These are phyloP conservation scores for Globisporangium paddicum DNA, from an alignment of 352 stramenopile species.

Conservation along the genomic window DNA sequence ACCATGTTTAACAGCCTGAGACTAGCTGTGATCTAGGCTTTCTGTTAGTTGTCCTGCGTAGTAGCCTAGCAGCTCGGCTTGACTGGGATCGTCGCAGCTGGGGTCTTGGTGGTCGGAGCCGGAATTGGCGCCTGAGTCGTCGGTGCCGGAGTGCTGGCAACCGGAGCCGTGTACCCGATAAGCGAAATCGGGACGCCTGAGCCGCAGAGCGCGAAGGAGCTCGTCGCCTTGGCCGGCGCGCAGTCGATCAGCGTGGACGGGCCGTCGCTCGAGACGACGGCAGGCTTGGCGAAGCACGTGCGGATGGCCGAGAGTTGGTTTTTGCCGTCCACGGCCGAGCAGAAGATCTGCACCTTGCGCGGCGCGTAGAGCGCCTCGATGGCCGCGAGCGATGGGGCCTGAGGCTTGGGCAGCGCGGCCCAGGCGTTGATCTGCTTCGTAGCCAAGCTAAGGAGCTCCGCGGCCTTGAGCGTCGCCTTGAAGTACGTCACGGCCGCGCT, in stretches of 20 bases:
- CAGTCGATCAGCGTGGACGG: slow-evolving; percentile 18
- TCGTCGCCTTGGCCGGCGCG: slow-evolving; percentile 6
- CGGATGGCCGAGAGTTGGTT: slow-evolving; percentile 26
- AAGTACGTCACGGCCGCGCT: slow-evolving; percentile 58
- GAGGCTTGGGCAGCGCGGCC: slow-evolving; percentile 20
- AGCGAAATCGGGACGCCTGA: slow-evolving; percentile 18
- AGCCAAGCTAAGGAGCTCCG: slow-evolving; percentile 25
- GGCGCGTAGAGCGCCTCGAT: slow-evolving; percentile 25
- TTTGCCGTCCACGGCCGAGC: slow-evolving; percentile 18
- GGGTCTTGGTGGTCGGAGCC: not conserved
- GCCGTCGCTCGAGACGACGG: slow-evolving; percentile 1
- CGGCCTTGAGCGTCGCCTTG: no score
- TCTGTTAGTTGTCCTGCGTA: no score
- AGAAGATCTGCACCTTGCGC: slow-evolving; percentile 22
- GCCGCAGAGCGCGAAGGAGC: slow-evolving; percentile 17
- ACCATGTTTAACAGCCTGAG: no score
- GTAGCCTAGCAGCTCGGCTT: not conserved
- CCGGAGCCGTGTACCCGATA: slow-evolving; percentile 12
- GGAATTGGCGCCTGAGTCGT: not conserved
- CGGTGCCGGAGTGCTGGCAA: not conserved
- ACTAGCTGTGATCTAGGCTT: no score
- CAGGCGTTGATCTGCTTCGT: slow-evolving; percentile 49
- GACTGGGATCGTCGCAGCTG: slow-evolving; percentile 1
- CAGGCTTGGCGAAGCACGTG: slow-evolving; percentile 27
- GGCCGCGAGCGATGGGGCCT: slow-evolving; percentile 15